A percentile compares a stretch with the other conserved stretches of the same genome.
These are phyloP conservation scores for Sutorius eximius DNA, from an alignment of 1,284 basidiomycete genomes.

Conservation along the genomic window DNA sequence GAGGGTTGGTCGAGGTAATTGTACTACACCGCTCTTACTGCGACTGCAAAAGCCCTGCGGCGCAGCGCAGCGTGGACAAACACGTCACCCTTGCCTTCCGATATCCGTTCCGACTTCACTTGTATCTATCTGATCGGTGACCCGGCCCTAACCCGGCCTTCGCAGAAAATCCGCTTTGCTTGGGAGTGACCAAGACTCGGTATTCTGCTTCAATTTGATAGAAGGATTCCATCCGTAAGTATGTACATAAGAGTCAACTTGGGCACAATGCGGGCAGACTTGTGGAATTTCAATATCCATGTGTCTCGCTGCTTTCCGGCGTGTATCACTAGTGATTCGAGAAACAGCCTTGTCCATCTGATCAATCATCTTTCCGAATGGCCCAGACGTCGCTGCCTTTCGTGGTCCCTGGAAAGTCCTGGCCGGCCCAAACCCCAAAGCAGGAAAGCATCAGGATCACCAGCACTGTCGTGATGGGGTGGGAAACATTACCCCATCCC, in stretches of 20 bases:
- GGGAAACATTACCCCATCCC: no score
- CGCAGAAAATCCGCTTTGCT: no score
- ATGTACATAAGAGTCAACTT: background rate
- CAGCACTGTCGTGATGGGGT: no score
- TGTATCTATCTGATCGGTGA: no score
- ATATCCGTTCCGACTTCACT: background rate
- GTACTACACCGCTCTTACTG: background rate
- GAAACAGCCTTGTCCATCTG: background rate
- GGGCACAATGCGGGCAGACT: background rate
- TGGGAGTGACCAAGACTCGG: background rate
- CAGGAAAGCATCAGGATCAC: no score
- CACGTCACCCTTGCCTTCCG: background rate
- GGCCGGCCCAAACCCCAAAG: no score
- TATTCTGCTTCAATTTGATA: no score
- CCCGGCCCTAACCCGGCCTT: no score
- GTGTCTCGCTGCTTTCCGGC: background rate
- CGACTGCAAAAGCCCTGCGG: background rate
- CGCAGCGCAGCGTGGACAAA: background rate
- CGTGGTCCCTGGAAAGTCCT: no score
- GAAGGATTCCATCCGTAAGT: no score
- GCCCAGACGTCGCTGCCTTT: no score
- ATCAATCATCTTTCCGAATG: background rate
- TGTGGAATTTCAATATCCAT: background rate
- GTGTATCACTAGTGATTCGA: background rate
- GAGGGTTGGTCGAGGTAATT: background rate